Percentiles rank a stretch among this genome's conserved stretches.
Evolutionary conservation across 2,329 filamentous ascomycete species (phyloP).

Genomic region (Coniochaeta prunicola): DNA sequence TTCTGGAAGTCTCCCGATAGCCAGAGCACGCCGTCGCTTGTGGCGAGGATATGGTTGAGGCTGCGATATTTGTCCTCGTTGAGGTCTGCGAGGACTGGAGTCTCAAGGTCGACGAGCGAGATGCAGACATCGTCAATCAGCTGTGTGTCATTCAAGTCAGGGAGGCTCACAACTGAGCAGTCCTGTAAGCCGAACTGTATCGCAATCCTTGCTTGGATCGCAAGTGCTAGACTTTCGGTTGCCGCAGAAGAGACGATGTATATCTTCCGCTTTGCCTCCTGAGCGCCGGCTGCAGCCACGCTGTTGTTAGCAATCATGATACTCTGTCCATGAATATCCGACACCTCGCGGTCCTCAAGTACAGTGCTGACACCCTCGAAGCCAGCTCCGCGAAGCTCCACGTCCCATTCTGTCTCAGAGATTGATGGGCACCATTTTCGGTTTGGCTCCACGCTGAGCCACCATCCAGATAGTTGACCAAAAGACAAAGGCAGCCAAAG

Average conservation of each 20-base stretch:
- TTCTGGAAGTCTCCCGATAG: neutral
- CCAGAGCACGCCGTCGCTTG: neutral
- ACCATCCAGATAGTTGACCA: constrained; percentile 22
- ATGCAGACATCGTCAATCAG: neutral
- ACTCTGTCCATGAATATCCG: neutral
- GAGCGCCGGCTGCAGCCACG: neutral
- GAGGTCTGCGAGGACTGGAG: neutral
- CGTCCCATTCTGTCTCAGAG: constrained; percentile 15
- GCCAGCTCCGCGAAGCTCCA: constrained; percentile 16
- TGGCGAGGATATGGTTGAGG: neutral
- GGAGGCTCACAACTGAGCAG: neutral
- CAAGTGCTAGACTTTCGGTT: neutral
- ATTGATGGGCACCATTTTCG: constrained; percentile 19
- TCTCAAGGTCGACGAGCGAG: neutral
- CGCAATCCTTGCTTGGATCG: neutral
- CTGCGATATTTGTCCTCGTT: neutral
- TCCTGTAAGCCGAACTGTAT: neutral
- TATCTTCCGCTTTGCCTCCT: neutral
- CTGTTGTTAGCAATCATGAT: neutral
- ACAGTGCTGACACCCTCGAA: constrained; percentile 17
- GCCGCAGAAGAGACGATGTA: neutral
- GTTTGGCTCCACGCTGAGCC: constrained; percentile 20
- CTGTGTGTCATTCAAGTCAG: neutral
- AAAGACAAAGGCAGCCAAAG: neutral
- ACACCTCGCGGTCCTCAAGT: constrained; percentile 7